These are phyloP conservation scores for Hymenoscyphus repandus DNA, from an alignment of 2,329 filamentous ascomycete species.

Conservation along the genomic window DNA sequence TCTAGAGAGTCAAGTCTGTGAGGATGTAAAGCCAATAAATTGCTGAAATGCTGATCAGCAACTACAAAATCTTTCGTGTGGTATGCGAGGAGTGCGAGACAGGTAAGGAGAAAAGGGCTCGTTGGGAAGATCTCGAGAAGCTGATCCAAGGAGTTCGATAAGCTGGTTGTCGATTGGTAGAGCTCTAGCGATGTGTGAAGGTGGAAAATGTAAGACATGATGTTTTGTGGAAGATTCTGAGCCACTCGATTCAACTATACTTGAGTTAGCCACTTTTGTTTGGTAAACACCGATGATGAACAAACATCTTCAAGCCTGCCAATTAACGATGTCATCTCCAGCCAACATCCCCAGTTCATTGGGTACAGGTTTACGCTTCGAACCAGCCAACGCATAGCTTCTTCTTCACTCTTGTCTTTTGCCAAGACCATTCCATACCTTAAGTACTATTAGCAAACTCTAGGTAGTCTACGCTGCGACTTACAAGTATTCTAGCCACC, in stretches of 20 bases:
- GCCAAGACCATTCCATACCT: conserved; percentile 84
- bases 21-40: conserved; percentile 70
- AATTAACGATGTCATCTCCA: conserved; percentile 80
- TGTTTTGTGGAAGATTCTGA: conserved; percentile 74
- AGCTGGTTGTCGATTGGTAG: conserved; percentile 73
- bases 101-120: conserved; percentile 85
- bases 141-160: conserved; percentile 70
- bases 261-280: conserved; percentile 25
- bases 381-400: conserved; percentile 82
- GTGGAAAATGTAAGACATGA: conserved; percentile 92
- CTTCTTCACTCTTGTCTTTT: conserved; percentile 83
- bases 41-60: conserved; percentile 65
- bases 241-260: conserved; percentile 64
- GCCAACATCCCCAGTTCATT: conserved; percentile 97
- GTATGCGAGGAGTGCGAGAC: conserved; percentile 81
- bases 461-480: conserved; percentile 20
- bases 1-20: conserved; percentile 83
- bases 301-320: conserved; percentile 75
- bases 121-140: conserved; percentile 79
- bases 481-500: conserved; percentile 85
- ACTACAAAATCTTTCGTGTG: conserved; percentile 77
- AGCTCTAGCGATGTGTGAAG: conserved; percentile 87
- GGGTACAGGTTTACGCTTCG: conserved; percentile 83
- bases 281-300: conserved; percentile 14
- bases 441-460: conserved; percentile 13